Percentiles rank a stretch among this genome's conserved stretches.
Evolutionary conservation across 148 eudicot genomes (phyloP).

Genomic region (Camellia sinensis): DNA sequence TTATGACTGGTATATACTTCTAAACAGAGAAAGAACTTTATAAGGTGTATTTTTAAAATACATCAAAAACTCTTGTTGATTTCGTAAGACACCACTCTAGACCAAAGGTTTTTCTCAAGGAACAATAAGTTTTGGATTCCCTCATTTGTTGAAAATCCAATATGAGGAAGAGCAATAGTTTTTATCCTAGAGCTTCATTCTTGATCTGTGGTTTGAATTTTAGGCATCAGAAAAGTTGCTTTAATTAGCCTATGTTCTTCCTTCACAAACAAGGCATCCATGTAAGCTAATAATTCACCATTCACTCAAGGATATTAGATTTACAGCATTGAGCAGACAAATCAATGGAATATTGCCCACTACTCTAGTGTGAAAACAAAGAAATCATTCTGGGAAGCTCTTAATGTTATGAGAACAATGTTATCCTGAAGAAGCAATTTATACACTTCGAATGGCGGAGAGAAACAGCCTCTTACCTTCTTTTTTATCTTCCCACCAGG

Average conservation of each 20-base stretch:
- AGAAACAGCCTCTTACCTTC: slow-evolving; percentile 50
- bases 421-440: not conserved
- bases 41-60: not conserved
- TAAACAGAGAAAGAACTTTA: not conserved
- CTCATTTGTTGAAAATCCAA: too few relatives aligned
- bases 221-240: not conserved
- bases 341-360: not conserved
- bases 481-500: slow-evolving; percentile 96
- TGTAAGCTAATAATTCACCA: not conserved
- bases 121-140: too few relatives aligned
- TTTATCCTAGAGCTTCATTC: too few relatives aligned
- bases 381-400: not conserved
- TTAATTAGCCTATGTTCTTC: not conserved
- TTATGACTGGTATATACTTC: not conserved
- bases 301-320: not conserved
- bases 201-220: not conserved
- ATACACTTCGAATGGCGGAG: not conserved
- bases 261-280: not conserved
- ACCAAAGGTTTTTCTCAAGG: not conserved
- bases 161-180: too few relatives aligned
- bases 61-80: not conserved
- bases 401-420: not conserved
- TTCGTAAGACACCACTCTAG: not conserved
- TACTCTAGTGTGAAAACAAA: not conserved
- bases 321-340: not conserved